Percentiles rank a stretch among this genome's conserved stretches.
Conservation (phyloP, 1,284 basidiomycete genomes). For the Fomitopsis betulina region DNA sequence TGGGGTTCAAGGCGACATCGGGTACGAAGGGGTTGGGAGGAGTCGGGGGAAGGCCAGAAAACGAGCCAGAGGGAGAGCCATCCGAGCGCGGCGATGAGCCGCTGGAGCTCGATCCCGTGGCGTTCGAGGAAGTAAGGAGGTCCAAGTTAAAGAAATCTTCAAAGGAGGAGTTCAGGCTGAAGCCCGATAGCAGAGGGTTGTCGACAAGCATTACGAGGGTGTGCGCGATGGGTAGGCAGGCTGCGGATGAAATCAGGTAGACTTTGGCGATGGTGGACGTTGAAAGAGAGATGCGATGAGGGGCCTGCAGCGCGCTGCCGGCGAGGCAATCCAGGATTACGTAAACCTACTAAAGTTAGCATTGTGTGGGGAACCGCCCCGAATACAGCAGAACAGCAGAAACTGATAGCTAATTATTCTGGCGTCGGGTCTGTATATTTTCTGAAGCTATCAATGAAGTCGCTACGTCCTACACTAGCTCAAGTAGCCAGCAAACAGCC, state of each 20-base stretch:
- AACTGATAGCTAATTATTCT: no score
- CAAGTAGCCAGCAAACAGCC: not conserved
- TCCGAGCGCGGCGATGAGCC: constrained; percentile 33
- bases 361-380: not conserved
- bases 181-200: constrained; percentile 23
- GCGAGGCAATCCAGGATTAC: not conserved
- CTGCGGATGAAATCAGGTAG: not conserved
- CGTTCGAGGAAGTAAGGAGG: constrained; percentile 27
- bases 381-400: not conserved
- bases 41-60: constrained; percentile 25
- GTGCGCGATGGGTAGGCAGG: not conserved
- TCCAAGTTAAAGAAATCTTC: constrained; percentile 53
- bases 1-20: constrained; percentile 25
- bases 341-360: not conserved
- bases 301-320: not conserved
- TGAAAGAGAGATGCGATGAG: not conserved
- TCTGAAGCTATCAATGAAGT: no score
- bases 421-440: no score
- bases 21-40: constrained; percentile 19
- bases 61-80: constrained; percentile 31
- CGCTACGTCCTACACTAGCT: no score
- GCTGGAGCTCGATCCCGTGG: constrained; percentile 19
- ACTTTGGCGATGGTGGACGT: not conserved
- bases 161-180: constrained; percentile 25
- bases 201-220: constrained; percentile 29